A percentile compares a stretch with the other conserved stretches of the same genome.
Conservation (phyloP, 2,329 filamentous ascomycete genomes). For the Cercospora citrullina region DNA sequence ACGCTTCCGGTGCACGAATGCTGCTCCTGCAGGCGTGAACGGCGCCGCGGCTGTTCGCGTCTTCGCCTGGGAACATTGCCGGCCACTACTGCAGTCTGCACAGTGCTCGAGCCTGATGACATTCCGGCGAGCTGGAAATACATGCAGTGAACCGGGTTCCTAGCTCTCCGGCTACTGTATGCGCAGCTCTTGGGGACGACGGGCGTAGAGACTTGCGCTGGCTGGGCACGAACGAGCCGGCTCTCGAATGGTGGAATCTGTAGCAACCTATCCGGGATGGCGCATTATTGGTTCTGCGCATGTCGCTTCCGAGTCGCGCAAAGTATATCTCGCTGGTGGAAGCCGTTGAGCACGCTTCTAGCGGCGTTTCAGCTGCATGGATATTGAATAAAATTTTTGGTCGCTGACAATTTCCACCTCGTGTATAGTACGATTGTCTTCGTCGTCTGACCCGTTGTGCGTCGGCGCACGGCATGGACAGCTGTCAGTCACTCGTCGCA, state of each 20-base stretch:
- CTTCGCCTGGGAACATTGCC: not conserved
- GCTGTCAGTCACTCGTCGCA: conserved; percentile 1
- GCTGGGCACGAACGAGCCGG: not conserved
- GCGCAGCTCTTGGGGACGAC: not conserved
- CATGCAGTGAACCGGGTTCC: not conserved
- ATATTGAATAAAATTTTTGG: not conserved
- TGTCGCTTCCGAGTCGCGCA: conserved; percentile 14
- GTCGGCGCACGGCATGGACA: not conserved
- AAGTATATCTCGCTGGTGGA: conserved; percentile 2
- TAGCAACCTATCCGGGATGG: not conserved
- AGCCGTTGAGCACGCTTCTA: not conserved
- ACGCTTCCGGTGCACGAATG: not conserved
- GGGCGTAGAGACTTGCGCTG: not conserved
- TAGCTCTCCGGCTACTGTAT: not conserved
- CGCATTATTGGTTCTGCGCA: not conserved
- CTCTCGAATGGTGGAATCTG: not conserved
- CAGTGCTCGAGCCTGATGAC: not conserved
- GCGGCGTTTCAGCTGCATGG: conserved; percentile 9
- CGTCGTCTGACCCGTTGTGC: not conserved
- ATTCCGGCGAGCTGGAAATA: not conserved
- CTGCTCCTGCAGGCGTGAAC: not conserved
- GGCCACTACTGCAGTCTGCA: conserved; percentile 12
- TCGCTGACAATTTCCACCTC: not conserved
- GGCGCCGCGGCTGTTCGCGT: not conserved
- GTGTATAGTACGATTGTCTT: not conserved